These are phyloP conservation scores for Scedosporium apiospermum DNA, from an alignment of 2,329 filamentous ascomycete species.

Conservation along the genomic window DNA sequence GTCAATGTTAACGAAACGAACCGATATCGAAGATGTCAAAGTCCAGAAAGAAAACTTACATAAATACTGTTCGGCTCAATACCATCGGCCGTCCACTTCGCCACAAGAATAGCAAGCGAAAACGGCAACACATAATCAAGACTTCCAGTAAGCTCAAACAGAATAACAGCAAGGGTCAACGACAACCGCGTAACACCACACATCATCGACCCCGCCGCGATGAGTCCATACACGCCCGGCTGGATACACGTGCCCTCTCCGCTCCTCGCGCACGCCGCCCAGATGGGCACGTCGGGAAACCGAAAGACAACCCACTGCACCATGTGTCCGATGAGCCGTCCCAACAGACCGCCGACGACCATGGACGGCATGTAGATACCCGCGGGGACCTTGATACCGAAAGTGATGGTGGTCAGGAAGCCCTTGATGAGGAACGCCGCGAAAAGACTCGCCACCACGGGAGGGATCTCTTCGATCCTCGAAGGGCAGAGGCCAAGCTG, in stretches of 20 bases:
- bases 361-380: constrained; percentile 98
- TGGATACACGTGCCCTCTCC: constrained; percentile 79
- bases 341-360: constrained; percentile 91
- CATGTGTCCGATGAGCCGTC: constrained; percentile 75
- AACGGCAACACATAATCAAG: constrained; percentile 93
- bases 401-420: constrained; percentile 78
- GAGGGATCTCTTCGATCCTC: constrained; percentile 64
- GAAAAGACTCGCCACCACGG: constrained; percentile 61
- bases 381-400: constrained; percentile 91
- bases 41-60: constrained; percentile 30
- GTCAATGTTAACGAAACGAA: constrained; percentile 13
- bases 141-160: constrained; percentile 93
- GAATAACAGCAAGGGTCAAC: constrained; percentile 85
- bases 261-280: constrained; percentile 61
- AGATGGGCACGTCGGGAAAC: constrained; percentile 63
- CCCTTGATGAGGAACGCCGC: constrained; percentile 85
- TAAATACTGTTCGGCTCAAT: constrained; percentile 93
- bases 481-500: constrained; percentile 69
- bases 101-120: constrained; percentile 79
- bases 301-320: constrained; percentile 73
- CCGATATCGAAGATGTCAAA: not conserved
- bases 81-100: constrained; percentile 98
- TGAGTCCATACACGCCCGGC: constrained; percentile 91
- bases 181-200: constrained; percentile 91
- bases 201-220: constrained; percentile 94